Conservation (phyloP, 1,139 yeast genomes). For the Pichia sp. region DNA sequence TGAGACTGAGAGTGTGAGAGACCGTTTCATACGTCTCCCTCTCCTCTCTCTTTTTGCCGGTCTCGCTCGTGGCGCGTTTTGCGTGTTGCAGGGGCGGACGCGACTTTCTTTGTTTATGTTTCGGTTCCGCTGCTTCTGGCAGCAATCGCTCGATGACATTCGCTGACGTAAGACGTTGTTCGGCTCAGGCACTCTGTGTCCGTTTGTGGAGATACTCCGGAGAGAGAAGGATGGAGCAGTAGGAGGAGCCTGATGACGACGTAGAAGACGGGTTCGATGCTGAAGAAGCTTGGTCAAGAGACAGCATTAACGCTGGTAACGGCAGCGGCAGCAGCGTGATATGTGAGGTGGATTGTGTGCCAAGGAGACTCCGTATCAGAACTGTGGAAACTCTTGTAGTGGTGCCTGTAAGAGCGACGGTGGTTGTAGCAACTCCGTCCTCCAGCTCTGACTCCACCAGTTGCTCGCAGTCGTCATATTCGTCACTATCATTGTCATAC, state of each 20-base stretch:
- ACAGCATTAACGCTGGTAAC: background rate
- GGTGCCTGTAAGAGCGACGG: conserved; percentile 2
- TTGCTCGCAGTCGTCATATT: background rate
- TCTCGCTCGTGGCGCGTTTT: background rate
- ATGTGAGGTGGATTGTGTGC: background rate
- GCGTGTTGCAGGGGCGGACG: conserved; percentile 1
- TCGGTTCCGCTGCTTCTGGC: background rate
- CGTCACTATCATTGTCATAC: no score
- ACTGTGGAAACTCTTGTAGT: background rate
- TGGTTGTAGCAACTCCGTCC: background rate
- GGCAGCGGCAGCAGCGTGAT: background rate
- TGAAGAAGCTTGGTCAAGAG: background rate
- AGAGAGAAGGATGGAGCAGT: conserved; percentile 17
- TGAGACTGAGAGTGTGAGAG: background rate
- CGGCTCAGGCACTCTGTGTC: conserved; percentile 1
- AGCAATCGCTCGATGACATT: no score
- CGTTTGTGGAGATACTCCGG: conserved; percentile 11
- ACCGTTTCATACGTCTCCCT: background rate
- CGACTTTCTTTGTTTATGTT: background rate
- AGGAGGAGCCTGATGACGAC: background rate
- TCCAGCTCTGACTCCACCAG: background rate
- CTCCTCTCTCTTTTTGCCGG: background rate
- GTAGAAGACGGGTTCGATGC: background rate
- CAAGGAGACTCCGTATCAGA: background rate
- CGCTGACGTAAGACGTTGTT: background rate